phyloP scores from a whole-genome alignment of 1,284 basidiomycete genomes.

The Trichosporon faecale region DNA sequence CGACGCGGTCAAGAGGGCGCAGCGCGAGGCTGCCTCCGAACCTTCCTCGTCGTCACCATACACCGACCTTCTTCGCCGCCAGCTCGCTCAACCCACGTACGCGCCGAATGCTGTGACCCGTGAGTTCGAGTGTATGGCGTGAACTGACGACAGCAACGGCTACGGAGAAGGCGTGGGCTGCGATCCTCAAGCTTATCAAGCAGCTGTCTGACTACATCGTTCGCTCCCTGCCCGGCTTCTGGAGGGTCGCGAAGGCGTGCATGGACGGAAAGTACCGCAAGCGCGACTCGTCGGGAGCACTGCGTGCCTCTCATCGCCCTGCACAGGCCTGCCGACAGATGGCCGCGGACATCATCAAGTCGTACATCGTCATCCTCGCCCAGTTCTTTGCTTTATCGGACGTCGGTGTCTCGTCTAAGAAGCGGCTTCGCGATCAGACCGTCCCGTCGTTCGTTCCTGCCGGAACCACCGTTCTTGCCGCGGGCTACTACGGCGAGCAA shows the following conservation, averaged over 20 bases:
- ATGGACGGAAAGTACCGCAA: slow-evolving; percentile 87
- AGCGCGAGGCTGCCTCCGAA: slow-evolving; percentile 16
- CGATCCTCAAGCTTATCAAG: slow-evolving; percentile 63
- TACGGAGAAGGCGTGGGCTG: slow-evolving; percentile 70
- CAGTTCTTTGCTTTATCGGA: slow-evolving; percentile 88
- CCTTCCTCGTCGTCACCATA: slow-evolving; percentile 34
- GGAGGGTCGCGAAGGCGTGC: slow-evolving; percentile 86
- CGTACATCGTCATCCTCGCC: slow-evolving; percentile 80
- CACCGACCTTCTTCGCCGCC: slow-evolving; percentile 35
- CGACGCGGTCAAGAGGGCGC: slow-evolving; percentile 58
- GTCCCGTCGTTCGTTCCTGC: slow-evolving; percentile 67
- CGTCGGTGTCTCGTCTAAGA: slow-evolving; percentile 56
- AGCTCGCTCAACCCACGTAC: slow-evolving; percentile 33
- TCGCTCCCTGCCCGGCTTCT: slow-evolving; percentile 78
- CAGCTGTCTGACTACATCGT: slow-evolving; percentile 56
- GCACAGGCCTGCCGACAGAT: slow-evolving; percentile 81
- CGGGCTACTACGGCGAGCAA: slow-evolving; percentile 73
- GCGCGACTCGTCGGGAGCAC: slow-evolving; percentile 37
- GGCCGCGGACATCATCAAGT: slow-evolving; percentile 83
- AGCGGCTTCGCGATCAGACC: slow-evolving; percentile 16
- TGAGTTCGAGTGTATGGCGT: slow-evolving; percentile 48
- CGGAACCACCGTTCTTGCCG: slow-evolving; percentile 76
- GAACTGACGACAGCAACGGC: slow-evolving; percentile 31
- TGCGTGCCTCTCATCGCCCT: slow-evolving; percentile 57
- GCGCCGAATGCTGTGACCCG: slow-evolving; percentile 56